Evolutionary conservation across 805 yeast species (phyloP).

Genomic region (Lipomyces mesembrius): DNA sequence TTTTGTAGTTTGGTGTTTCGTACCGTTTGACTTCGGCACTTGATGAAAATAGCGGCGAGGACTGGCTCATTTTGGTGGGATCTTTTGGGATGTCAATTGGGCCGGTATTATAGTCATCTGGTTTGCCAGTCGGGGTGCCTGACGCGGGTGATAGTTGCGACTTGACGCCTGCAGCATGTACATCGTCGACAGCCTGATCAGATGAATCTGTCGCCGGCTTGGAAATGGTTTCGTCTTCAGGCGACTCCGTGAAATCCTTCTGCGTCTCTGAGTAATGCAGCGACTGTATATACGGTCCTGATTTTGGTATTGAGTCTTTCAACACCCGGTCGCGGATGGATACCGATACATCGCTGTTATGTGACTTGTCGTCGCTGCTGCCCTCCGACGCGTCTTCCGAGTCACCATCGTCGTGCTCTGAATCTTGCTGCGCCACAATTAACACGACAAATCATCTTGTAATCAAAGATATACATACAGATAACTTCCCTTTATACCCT

Average conservation of each 20-base stretch:
- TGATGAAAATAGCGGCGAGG: background rate
- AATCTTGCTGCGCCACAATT: background rate
- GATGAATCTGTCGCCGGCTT: background rate
- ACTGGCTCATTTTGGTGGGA: background rate
- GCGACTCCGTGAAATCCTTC: background rate
- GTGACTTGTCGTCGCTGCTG: background rate
- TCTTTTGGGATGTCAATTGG: background rate
- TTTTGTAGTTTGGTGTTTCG: slow-evolving; percentile 1
- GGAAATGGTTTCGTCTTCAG: background rate
- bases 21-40: background rate
- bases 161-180: background rate
- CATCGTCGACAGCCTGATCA: background rate
- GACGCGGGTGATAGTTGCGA: background rate
- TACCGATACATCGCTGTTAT: background rate
- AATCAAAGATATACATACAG: background rate
- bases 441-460: background rate
- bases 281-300: background rate
- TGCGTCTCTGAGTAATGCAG: slow-evolving; percentile 4
- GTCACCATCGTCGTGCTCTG: background rate
- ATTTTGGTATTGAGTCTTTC: background rate
- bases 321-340: background rate
- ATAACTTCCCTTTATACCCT: background rate
- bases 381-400: background rate
- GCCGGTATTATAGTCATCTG: background rate
- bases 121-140: background rate